These are phyloP conservation scores for Lumnitzera littorea DNA, from an alignment of 345 rosid species.

Conservation along the genomic window DNA sequence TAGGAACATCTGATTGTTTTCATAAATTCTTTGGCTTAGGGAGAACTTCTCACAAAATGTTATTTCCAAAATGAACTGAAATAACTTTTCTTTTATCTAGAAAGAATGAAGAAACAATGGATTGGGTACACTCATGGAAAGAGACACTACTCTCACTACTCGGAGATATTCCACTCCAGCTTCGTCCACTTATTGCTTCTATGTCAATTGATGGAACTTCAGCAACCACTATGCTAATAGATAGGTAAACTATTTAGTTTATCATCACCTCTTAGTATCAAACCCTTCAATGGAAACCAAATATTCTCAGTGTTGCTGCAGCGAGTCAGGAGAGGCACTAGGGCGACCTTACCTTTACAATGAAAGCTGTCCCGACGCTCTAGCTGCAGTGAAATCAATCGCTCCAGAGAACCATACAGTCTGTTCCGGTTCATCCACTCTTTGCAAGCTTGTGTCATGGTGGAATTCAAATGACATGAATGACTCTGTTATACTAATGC, in stretches of 20 bases:
- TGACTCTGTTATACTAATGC: slow-evolving; percentile 54
- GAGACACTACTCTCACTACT: slow-evolving; percentile 55
- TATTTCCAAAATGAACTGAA: slow-evolving; percentile 10
- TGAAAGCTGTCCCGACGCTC: slow-evolving; percentile 73
- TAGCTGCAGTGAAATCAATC: slow-evolving; percentile 58
- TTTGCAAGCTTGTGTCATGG: slow-evolving; percentile 93
- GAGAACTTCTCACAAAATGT: neutral
- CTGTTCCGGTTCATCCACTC: slow-evolving; percentile 78
- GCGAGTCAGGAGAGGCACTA: slow-evolving; percentile 59
- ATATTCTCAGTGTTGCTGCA: slow-evolving; percentile 13
- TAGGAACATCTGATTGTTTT: neutral
- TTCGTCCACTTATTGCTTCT: slow-evolving; percentile 52
- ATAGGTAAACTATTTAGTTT: slow-evolving; percentile 34
- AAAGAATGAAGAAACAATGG: slow-evolving; percentile 59
- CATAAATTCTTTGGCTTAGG: neutral
- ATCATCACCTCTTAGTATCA: neutral
- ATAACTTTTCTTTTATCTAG: slow-evolving; percentile 53
- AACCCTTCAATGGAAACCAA: neutral
- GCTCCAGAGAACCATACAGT: slow-evolving; percentile 91
- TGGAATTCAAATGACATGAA: slow-evolving; percentile 44
- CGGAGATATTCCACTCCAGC: slow-evolving; percentile 55
- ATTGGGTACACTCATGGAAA: slow-evolving; percentile 78
- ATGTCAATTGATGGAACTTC: slow-evolving; percentile 90
- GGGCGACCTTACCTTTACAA: slow-evolving; percentile 73
- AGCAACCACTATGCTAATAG: slow-evolving; percentile 75